Percentiles rank a stretch among this genome's conserved stretches.
Conservation (phyloP, 352 stramenopile species). For the Phytophthora tubulina region DNA sequence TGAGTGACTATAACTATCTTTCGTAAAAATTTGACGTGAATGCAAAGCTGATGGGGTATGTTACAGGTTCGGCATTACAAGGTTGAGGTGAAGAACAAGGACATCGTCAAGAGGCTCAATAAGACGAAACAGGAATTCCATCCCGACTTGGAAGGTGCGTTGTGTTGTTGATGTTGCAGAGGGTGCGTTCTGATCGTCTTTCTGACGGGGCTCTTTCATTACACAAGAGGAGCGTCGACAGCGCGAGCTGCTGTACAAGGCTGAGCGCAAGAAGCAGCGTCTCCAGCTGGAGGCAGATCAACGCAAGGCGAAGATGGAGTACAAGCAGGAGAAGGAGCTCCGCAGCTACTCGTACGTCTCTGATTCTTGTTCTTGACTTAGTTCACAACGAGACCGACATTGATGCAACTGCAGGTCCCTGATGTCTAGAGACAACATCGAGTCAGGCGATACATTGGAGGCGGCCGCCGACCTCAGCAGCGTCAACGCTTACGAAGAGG, state of each 20-base stretch:
- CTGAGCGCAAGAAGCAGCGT: constrained; percentile 75
- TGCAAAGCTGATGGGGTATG: not conserved
- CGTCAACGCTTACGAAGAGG: constrained; percentile 81
- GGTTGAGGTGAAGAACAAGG: constrained; percentile 87
- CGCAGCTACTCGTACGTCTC: constrained; percentile 81
- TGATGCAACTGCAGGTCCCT: constrained; percentile 46
- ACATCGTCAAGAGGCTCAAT: constrained; percentile 90
- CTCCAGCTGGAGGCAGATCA: constrained; percentile 62
- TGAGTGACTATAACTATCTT: constrained; percentile 25
- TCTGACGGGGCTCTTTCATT: constrained; percentile 49
- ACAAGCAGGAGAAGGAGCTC: constrained; percentile 78
- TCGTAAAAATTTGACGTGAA: not conserved
- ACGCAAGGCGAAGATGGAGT: constrained; percentile 64
- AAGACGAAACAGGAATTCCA: constrained; percentile 84
- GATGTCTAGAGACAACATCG: constrained; percentile 76
- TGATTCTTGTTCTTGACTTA: not conserved
- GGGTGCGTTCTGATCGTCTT: constrained; percentile 5
- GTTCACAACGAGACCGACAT: not conserved
- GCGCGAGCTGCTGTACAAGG: constrained; percentile 77
- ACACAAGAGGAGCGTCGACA: constrained; percentile 71
- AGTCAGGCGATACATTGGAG: constrained; percentile 50
- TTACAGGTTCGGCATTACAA: constrained; percentile 72
- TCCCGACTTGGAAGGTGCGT: constrained; percentile 79
- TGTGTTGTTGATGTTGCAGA: constrained; percentile 7
- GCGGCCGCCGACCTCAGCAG: constrained; percentile 64